phyloP scores from a whole-genome alignment of 169 alveolate species.

The Eimeria sp. region DNA sequence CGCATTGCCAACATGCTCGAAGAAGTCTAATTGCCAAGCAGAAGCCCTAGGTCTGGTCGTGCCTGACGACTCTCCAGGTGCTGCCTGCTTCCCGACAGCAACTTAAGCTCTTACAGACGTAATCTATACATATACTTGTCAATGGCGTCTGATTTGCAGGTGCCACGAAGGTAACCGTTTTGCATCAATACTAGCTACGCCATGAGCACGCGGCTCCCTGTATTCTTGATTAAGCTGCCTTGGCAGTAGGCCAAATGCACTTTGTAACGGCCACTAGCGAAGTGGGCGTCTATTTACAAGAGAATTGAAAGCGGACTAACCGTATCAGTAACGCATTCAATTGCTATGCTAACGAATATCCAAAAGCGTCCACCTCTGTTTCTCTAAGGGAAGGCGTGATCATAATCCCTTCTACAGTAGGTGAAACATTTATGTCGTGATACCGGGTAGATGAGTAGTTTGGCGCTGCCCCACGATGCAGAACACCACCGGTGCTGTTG shows the following conservation, averaged over 20 bases:
- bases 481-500: too few species aligned
- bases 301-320: not conserved
- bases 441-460: not conserved
- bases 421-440: not conserved
- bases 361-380: not conserved
- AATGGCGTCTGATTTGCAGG: not conserved
- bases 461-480: not conserved
- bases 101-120: not conserved
- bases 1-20: slow-evolving; percentile 27
- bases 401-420: not conserved
- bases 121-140: not conserved
- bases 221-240: not conserved
- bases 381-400: not conserved
- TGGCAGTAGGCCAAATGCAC: not conserved
- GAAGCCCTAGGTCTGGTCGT: not conserved
- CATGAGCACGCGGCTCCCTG: not conserved
- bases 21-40: not conserved
- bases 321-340: not conserved
- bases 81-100: not conserved
- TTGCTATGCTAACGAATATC: not conserved
- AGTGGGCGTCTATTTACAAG: not conserved
- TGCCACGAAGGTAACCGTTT: not conserved
- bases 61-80: not conserved
- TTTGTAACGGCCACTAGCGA: not conserved
- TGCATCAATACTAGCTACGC: not conserved